Conservation (phyloP, 1,139 yeast species). For the Debaryomyces sp. region DNA sequence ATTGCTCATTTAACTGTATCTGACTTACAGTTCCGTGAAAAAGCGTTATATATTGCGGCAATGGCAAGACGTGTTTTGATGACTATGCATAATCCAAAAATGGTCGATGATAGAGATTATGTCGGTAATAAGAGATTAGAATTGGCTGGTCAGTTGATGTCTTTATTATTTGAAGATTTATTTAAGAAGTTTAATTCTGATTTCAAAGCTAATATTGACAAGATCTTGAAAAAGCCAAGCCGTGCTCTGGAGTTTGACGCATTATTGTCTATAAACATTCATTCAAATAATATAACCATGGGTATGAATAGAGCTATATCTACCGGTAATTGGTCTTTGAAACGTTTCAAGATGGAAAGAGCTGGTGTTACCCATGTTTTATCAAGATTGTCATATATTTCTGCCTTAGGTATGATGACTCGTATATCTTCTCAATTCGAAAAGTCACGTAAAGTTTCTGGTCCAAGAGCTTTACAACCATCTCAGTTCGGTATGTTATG, state of each 20-base stretch:
- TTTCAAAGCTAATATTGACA: constrained; percentile 92
- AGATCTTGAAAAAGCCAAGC: constrained; percentile 89
- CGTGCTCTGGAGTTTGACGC: constrained; percentile 97
- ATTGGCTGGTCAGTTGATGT: constrained; percentile 96
- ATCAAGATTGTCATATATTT: constrained; percentile 85
- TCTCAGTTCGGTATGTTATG: constrained; percentile 99
- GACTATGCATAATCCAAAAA: constrained; percentile 93
- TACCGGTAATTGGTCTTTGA: constrained; percentile 98
- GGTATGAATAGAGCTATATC: constrained; percentile 97
- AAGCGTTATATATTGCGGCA: constrained; percentile 90
- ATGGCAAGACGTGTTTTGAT: constrained; percentile 96
- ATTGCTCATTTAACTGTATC: constrained; percentile 92
- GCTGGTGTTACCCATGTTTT: constrained; percentile 99
- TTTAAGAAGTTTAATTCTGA: constrained; percentile 94
- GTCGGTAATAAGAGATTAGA: constrained; percentile 98
- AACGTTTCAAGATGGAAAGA: constrained; percentile 99
- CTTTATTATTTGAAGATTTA: constrained; percentile 91
- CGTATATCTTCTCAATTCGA: constrained; percentile 98
- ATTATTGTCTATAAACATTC: constrained; percentile 81
- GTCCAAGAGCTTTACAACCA: constrained; percentile 98
- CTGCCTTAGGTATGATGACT: constrained; percentile 99
- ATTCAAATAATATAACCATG: constrained; percentile 88
- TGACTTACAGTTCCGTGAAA: constrained; percentile 87
- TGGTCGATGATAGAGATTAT: constrained; percentile 98
- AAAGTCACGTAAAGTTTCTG: constrained; percentile 95